phyloP scores from a whole-genome alignment of 1,284 basidiomycete genomes.

The Cryptococcus sp. region DNA sequence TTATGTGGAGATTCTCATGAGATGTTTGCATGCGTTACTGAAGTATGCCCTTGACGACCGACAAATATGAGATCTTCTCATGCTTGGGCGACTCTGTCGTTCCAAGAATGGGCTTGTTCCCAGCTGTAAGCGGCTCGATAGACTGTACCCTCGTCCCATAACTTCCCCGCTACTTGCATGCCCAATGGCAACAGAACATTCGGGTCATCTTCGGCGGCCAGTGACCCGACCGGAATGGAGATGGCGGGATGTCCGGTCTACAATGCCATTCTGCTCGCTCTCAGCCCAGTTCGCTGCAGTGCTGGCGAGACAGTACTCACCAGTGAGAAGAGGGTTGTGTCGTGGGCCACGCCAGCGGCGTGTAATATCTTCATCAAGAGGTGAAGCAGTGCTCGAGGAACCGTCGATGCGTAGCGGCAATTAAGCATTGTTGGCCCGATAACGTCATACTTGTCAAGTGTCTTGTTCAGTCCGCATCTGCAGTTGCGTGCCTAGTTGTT shows the following conservation, averaged over 20 bases:
- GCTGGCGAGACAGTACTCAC: background rate
- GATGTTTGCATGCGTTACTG: no score
- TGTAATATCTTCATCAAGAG: background rate
- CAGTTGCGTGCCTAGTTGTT: no score
- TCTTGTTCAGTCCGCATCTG: no score
- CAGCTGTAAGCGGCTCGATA: conserved; percentile 51
- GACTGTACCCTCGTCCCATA: conserved; percentile 44
- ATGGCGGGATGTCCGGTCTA: conserved; percentile 21
- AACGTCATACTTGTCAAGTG: no score
- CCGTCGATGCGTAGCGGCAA: background rate
- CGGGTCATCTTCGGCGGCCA: conserved; percentile 29
- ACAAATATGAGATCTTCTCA: no score
- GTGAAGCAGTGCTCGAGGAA: background rate
- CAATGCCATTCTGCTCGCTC: background rate
- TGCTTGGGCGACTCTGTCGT: no score
- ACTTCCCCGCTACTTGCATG: conserved; percentile 49
- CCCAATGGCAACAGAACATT: conserved; percentile 48
- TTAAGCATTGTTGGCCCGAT: no score
- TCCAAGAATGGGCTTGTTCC: conserved; percentile 47
- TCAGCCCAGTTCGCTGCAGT: background rate
- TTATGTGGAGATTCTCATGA: no score
- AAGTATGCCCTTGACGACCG: no score
- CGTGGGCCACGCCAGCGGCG: background rate
- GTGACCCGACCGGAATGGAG: conserved; percentile 8
- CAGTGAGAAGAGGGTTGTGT: background rate